Percentiles rank a stretch among this genome's conserved stretches.
Evolutionary conservation across 129 eudicot genomes (phyloP).

Genomic region (Flaveria bidentis): DNA sequence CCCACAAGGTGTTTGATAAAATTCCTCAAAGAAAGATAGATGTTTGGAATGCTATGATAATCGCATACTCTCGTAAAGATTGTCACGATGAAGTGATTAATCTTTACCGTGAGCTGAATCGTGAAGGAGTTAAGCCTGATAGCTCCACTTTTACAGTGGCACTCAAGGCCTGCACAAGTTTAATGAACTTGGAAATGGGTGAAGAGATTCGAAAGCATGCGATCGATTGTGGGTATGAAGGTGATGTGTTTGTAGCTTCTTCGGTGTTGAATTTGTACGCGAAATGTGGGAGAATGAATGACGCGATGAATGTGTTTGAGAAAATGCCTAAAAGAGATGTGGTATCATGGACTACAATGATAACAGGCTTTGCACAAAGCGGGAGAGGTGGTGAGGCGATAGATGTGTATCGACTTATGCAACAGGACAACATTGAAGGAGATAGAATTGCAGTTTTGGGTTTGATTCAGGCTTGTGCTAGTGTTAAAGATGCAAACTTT

Average conservation of each 20-base stretch:
- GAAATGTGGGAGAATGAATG: conserved; percentile 74
- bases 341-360: conserved; percentile 79
- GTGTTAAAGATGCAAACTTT: conserved; percentile 43
- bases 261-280: conserved; percentile 63
- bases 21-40: conserved; percentile 58
- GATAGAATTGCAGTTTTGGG: conserved; percentile 75
- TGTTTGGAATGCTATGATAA: conserved; percentile 71
- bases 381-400: conserved; percentile 61
- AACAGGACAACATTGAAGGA: conserved; percentile 57
- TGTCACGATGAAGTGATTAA: conserved; percentile 47
- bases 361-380: conserved; percentile 63
- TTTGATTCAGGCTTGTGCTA: conserved; percentile 75
- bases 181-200: conserved; percentile 59
- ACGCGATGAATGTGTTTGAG: conserved; percentile 65
- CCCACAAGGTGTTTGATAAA: conserved; percentile 67
- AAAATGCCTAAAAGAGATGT: conserved; percentile 57
- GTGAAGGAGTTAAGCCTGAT: conserved; percentile 57
- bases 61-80: conserved; percentile 47
- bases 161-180: conserved; percentile 71
- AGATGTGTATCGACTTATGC: conserved; percentile 55
- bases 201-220: conserved; percentile 55
- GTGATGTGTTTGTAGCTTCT: conserved; percentile 74
- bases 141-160: conserved; percentile 86
- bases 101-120: conserved; percentile 44
- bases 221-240: conserved; percentile 53